These are phyloP conservation scores for Geosiphon pyriformis DNA, from an alignment of 192 early-diverging fungal species.

Conservation along the genomic window DNA sequence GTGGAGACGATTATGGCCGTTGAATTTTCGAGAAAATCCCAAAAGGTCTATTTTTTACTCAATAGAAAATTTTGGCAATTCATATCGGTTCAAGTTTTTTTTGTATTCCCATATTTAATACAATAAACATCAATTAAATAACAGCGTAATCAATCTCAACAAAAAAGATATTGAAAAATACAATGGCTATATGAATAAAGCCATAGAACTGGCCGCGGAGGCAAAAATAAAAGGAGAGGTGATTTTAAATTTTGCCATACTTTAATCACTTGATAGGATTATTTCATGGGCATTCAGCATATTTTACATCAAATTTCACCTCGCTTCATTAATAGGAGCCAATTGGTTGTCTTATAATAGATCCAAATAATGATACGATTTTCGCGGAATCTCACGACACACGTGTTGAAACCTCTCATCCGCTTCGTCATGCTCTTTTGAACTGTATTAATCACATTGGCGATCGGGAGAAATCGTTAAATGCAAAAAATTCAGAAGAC, in stretches of 20 bases:
- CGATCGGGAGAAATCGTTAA: slow-evolving; percentile 41
- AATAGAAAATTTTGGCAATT: background rate
- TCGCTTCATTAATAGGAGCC: too few relatives aligned
- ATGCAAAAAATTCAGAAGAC: background rate
- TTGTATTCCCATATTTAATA: background rate
- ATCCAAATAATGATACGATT: slow-evolving; percentile 43
- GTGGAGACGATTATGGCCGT: slow-evolving; percentile 81
- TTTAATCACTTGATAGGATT: too few relatives aligned
- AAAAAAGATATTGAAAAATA: slow-evolving; percentile 37
- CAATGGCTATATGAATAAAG: slow-evolving; percentile 31
- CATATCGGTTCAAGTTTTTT: background rate
- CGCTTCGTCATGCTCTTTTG: slow-evolving; percentile 76
- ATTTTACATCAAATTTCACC: too few relatives aligned
- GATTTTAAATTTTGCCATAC: background rate
- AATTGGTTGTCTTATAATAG: slow-evolving; percentile 48
- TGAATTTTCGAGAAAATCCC: slow-evolving; percentile 62
- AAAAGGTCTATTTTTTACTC: slow-evolving; percentile 24
- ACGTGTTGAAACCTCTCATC: slow-evolving; percentile 45
- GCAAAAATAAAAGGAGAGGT: slow-evolving; percentile 37
- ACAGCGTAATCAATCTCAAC: slow-evolving; percentile 36
- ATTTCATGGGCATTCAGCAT: too few relatives aligned
- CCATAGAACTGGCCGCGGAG: slow-evolving; percentile 23
- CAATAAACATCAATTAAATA: background rate
- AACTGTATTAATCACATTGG: slow-evolving; percentile 68
- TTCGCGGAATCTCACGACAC: slow-evolving; percentile 48